Evolutionary conservation across 352 stramenopile genomes (phyloP).

Genomic region (Lagenidium sp.): DNA sequence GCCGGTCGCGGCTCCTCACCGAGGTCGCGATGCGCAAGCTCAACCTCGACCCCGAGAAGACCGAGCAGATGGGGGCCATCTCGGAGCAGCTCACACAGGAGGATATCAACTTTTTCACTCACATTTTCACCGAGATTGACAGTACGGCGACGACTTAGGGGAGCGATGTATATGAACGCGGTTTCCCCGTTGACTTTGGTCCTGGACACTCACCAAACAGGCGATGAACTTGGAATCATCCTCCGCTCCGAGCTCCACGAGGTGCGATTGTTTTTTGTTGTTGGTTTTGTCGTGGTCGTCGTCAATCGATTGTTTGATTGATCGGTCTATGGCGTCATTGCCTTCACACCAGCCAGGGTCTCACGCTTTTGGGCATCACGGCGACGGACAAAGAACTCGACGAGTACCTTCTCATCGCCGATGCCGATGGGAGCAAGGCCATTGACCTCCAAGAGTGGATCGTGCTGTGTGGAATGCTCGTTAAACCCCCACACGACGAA

Average conservation of each 20-base stretch:
- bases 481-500: constrained; percentile 43
- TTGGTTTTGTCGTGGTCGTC: too few relatives aligned
- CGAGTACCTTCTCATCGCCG: constrained; percentile 51
- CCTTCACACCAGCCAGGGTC: too few relatives aligned
- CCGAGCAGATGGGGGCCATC: constrained; percentile 47
- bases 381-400: constrained; percentile 57
- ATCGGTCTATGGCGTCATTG: too few relatives aligned
- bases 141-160: too few relatives aligned
- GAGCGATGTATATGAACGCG: too few relatives aligned
- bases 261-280: too few relatives aligned
- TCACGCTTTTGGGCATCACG: constrained; percentile 46
- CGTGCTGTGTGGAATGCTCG: constrained; percentile 49
- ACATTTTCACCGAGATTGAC: constrained; percentile 68
- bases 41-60: constrained; percentile 52
- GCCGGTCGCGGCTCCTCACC: constrained; percentile 41
- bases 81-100: constrained; percentile 40
- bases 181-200: too few relatives aligned
- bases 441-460: constrained; percentile 64
- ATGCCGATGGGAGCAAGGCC: constrained; percentile 54
- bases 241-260: constrained; percentile 57
- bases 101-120: constrained; percentile 51
- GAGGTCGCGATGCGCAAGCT: constrained; percentile 57
- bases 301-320: too few relatives aligned
- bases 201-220: too few relatives aligned
- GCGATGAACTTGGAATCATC: constrained; percentile 51